phyloP scores from a whole-genome alignment of 495 filamentous ascomycete species.

The Penicillium pulvis region DNA sequence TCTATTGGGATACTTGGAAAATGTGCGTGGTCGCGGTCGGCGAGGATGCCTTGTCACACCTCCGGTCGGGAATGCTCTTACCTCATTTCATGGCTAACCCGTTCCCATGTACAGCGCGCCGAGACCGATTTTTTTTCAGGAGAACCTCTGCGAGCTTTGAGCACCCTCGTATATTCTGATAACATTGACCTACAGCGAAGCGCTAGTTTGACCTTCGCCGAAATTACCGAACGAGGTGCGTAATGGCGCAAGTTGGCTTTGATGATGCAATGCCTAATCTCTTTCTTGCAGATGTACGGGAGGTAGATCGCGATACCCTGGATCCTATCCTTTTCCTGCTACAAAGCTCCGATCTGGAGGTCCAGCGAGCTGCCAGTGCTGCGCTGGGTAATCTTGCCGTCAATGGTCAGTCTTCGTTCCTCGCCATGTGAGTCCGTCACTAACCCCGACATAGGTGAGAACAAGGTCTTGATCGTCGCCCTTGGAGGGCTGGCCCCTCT shows the following conservation, averaged over 20 bases:
- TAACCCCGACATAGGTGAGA: slow-evolving; percentile 74
- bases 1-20: slow-evolving; percentile 91
- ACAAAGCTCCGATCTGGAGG: slow-evolving; percentile 93
- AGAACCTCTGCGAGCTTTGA: slow-evolving; percentile 91
- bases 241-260: slow-evolving; percentile 9
- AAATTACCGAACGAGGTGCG: slow-evolving; percentile 97
- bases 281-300: slow-evolving; percentile 75
- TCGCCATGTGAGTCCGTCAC: slow-evolving; percentile 18
- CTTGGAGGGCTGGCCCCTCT: slow-evolving; percentile 88
- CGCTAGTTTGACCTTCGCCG: slow-evolving; percentile 96
- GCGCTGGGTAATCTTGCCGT: slow-evolving; percentile 95
- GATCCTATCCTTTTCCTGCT: slow-evolving; percentile 95
- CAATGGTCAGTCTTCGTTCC: slow-evolving; percentile 63
- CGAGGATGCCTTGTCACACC: neutral
- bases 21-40: slow-evolving; percentile 59
- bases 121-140: slow-evolving; percentile 98
- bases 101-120: slow-evolving; percentile 63
- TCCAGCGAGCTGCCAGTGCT: slow-evolving; percentile 94
- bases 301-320: slow-evolving; percentile 91
- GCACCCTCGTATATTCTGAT: slow-evolving; percentile 95
- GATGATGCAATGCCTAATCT: slow-evolving; percentile 19
- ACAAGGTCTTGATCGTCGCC: slow-evolving; percentile 93
- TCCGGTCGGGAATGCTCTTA: neutral
- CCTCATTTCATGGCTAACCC: slow-evolving; percentile 13
- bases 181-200: slow-evolving; percentile 98